phyloP scores from a whole-genome alignment of 192 early-diverging fungal species.

The Chytriomyces hyalinus region DNA sequence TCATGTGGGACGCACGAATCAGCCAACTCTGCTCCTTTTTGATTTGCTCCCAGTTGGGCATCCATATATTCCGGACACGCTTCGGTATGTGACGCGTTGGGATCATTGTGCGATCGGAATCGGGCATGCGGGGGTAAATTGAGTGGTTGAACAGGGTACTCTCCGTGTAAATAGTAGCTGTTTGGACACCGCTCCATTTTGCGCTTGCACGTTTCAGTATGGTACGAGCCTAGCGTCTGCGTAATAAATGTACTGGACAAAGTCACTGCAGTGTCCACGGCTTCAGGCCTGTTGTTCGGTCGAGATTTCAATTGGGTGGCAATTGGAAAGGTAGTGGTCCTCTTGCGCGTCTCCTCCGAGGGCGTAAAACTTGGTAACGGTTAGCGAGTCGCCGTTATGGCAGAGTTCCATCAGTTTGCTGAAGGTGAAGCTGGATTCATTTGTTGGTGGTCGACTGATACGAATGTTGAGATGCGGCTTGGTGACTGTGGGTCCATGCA shows the following conservation, averaged over 20 bases:
- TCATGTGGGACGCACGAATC: not conserved
- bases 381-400: not conserved
- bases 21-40: constrained; percentile 2
- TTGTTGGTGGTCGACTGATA: too few relatives aligned
- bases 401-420: constrained; percentile 1
- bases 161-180: constrained; percentile 8
- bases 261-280: constrained; percentile 30
- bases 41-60: constrained; percentile 33
- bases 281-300: constrained; percentile 9
- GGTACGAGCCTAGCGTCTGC: constrained; percentile 1
- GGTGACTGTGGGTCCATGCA: too few relatives aligned
- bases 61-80: constrained; percentile 11
- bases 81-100: not conserved
- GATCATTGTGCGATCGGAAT: not conserved
- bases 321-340: constrained; percentile 21
- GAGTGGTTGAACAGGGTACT: constrained; percentile 12
- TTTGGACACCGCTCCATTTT: constrained; percentile 5
- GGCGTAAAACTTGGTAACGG: not conserved
- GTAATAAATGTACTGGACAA: constrained; percentile 25
- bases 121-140: not conserved
- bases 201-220: not conserved
- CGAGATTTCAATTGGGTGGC: constrained; percentile 22
- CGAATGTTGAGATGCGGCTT: too few relatives aligned
- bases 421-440: not conserved
- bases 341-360: not conserved